phyloP scores from a whole-genome alignment of 257 asterid species.

The Lithospermum erythrorhizon region DNA sequence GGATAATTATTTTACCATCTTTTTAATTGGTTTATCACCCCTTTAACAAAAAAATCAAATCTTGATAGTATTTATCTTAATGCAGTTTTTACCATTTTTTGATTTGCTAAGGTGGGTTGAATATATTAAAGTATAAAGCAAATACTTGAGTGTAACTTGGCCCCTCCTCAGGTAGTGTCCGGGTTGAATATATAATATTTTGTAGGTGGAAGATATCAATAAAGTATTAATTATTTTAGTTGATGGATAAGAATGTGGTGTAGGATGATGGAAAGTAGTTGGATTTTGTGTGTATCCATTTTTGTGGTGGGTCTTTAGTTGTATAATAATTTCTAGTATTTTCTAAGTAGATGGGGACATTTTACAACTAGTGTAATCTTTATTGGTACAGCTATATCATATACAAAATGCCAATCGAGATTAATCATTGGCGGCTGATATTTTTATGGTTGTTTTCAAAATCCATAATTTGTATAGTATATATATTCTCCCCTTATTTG shows the following conservation, averaged over 20 bases:
- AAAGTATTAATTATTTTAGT: neutral
- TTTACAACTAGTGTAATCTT: constrained; percentile 5
- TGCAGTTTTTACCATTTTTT: no score
- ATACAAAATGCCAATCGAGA: constrained; percentile 2
- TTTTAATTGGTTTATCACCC: neutral
- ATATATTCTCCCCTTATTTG: no score
- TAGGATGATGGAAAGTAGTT: constrained; percentile 30
- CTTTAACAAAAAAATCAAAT: no score
- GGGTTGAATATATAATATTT: constrained; percentile 14
- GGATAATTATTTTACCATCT: no score
- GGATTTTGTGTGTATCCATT: constrained; percentile 5
- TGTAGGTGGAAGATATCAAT: neutral
- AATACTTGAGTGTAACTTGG: no score
- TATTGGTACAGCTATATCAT: constrained; percentile 3
- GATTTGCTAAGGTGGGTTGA: no score
- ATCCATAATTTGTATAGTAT: neutral
- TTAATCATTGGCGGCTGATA: constrained; percentile 6
- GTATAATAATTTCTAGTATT: neutral
- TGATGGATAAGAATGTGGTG: constrained; percentile 34
- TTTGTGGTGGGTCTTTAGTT: constrained; percentile 4
- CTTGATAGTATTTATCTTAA: neutral
- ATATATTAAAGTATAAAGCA: no score
- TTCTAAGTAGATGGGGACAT: constrained; percentile 14
- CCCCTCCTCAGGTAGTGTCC: no score
- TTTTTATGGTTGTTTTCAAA: constrained; percentile 3